Evolutionary conservation across 1,139 yeast genomes (phyloP), one percentile per base, ranked within the genome.

Genomic region (Geotrichum bryndzae): DNA sequence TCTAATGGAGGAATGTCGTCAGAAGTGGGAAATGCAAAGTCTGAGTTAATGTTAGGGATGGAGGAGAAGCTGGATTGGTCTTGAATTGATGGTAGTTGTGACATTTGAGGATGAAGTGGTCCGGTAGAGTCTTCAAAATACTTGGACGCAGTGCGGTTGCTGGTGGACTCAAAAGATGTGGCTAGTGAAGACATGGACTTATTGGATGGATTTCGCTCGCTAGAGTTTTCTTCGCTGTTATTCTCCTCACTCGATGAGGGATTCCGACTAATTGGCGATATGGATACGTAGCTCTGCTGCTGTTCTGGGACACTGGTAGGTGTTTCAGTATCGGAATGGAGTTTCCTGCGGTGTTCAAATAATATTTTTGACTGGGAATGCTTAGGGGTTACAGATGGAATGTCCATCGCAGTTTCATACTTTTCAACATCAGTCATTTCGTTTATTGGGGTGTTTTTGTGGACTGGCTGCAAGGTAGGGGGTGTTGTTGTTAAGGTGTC

Each of bases 171-270:
- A 15, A 63, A 61, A 22, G 68, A 66, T 27, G 68, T 65, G 45
- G 69, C 68, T 29, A 66, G 55, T n/a, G 68, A 66, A 23, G 68
- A 65, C 68, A 67, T 67, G 56, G 68, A 67, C 51, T 64, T 63
- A 27, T 56, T 58, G 15, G 62, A 62, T 8, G 61, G 56, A 41
- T 57, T 51, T 51, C 53, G 38, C 29, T 57, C 60, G 38, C 63
- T 57, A 48, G 25, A 33, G 53, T 53, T 61, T 50, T 54, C 60
- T 46, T 61, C 63, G 51, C 59, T 55, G 38, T 59, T 59, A 22
- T 53, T 59, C 55, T 59, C 61, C 29, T 59, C 63, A 27, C 63
- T 57, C 15, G 63, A 57, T 25, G 63, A 61, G 13, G 56, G 60
- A 48, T 57, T 61, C 22, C 60, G 51, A 29, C 60, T 57, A 13